Evolutionary conservation across 2,329 filamentous ascomycete species (phyloP), one percentile per base, ranked within the genome.

Genomic region (Aspergillus sp.): DNA sequence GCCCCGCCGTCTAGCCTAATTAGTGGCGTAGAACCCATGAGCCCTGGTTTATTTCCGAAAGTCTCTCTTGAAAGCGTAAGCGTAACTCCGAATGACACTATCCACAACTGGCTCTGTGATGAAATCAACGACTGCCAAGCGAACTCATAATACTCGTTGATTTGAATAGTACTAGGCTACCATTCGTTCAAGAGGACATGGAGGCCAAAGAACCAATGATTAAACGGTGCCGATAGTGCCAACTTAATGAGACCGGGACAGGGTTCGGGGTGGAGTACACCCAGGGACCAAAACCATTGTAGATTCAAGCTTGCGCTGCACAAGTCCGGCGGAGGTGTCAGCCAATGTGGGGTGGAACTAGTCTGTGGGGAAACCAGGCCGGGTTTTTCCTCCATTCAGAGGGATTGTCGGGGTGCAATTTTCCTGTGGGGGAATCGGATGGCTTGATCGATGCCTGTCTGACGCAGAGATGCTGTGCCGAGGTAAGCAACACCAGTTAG

Each of bases 331-430:
- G 44, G 44, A 27, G 44, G 23, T n/a, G 44, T 49, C 44, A 15
- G 19, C 23, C 44, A 30, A 27, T 23, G 21, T 27, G 44, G 21
- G 44, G 21, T 49, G 44, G 15, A 49, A 4, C 5, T 25, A 23
- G 41, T 11, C 25, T 50, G 47, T 50, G 47, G 47, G 47, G 47
- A 30, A 27, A 10, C 47, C 27, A 50, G 27, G 8, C 27, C 11
- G 25, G 47, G 47, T 50, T 50, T 50, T 50, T 50, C 47, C 47
- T 50, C 47, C 47, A 50, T 50, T 50, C 47, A 50, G 15, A 50
- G 25, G 8, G 11, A n/a, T 50, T 8, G 25, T 27, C 25, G 47
- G 25, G 23, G 25, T 8, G 7, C 47, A 50, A 32, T 50, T 50
- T 50, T 32, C 25, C 47, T n/a, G 47, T 50, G 47, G 25, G 41